Evolutionary conservation across 495 filamentous ascomycete genomes (phyloP).

Genomic region (Platismatia glauca): DNA sequence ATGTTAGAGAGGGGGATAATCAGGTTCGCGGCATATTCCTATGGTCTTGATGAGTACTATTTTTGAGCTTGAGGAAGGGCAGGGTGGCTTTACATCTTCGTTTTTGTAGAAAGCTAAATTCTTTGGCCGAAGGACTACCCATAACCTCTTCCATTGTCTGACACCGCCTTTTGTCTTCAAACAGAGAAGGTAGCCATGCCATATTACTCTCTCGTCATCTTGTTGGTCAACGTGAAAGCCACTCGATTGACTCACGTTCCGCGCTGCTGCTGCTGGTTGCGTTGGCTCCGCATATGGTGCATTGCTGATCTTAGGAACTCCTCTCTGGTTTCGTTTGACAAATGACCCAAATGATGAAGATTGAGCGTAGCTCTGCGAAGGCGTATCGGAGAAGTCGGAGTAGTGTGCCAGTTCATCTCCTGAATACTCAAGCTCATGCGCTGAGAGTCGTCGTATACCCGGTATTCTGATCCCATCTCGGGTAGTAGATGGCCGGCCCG

Average conservation of each 20-base stretch:
- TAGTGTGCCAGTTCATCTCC: conserved; percentile 80
- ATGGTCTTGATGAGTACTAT: conserved; percentile 7
- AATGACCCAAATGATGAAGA: conserved; percentile 16
- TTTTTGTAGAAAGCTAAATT: conserved; percentile 89
- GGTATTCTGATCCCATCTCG: conserved; percentile 31
- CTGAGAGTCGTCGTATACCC: conserved; percentile 32
- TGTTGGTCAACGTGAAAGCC: conserved; percentile 46
- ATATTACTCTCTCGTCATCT: conserved; percentile 64
- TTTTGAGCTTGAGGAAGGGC: neutral
- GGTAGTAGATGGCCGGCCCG: conserved; percentile 17
- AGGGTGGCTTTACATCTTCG: conserved; percentile 45
- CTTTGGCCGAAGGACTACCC: conserved; percentile 83
- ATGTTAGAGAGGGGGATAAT: conserved; percentile 72
- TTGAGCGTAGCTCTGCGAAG: conserved; percentile 21
- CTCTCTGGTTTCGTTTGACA: conserved; percentile 7
- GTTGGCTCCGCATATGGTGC: conserved; percentile 14
- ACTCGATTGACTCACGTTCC: conserved; percentile 50
- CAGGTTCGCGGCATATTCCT: conserved; percentile 80
- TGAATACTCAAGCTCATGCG: conserved; percentile 65
- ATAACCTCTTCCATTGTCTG: conserved; percentile 87
- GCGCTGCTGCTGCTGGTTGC: conserved; percentile 27
- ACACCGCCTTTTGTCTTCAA: conserved; percentile 81
- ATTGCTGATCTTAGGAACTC: conserved; percentile 3
- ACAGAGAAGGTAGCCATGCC: conserved; percentile 83
- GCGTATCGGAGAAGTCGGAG: conserved; percentile 80